phyloP scores from a whole-genome alignment of 2,329 filamentous ascomycete species.

The Penicillium sp. region DNA sequence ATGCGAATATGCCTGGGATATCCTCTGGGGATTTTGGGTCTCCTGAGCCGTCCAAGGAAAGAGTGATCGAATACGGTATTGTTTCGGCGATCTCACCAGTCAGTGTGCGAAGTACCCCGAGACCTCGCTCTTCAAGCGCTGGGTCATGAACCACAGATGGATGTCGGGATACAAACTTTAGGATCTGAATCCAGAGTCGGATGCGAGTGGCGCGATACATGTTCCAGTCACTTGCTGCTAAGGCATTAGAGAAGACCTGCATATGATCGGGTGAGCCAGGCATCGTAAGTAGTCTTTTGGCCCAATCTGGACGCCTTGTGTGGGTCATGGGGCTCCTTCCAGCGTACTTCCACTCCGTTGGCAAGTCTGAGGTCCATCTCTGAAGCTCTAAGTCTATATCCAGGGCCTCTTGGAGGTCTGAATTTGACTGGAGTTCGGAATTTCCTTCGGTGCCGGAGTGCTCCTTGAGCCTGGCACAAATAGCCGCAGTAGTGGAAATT shows the following conservation, averaged over 20 bases:
- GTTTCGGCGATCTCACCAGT: conserved; percentile 7
- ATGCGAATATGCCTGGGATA: conserved; percentile 6
- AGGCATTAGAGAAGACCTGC: not conserved
- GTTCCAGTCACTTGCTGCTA: conserved; percentile 12
- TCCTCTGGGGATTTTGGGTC: not conserved
- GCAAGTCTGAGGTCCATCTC: not conserved
- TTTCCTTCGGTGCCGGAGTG: not conserved
- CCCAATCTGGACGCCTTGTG: conserved; percentile 3
- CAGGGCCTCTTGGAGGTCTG: not conserved
- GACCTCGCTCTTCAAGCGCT: not conserved
- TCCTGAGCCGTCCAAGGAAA: conserved; percentile 2
- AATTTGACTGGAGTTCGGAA: not conserved
- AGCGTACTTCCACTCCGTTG: not conserved
- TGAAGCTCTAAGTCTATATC: not conserved
- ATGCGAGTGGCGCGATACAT: conserved; percentile 10
- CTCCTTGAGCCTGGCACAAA: not conserved
- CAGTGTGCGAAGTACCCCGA: not conserved
- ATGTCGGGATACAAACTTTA: not conserved
- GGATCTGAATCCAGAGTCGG: conserved; percentile 6
- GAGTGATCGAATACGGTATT: conserved; percentile 2
- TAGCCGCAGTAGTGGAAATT: not conserved
- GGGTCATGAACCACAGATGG: not conserved
- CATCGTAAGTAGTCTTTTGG: not conserved
- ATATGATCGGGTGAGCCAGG: conserved; percentile 6
- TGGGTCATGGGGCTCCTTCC: not conserved